These are phyloP conservation scores for Kwoniella dendrophila DNA, from an alignment of 768 basidiomycete genomes.

Conservation along the genomic window DNA sequence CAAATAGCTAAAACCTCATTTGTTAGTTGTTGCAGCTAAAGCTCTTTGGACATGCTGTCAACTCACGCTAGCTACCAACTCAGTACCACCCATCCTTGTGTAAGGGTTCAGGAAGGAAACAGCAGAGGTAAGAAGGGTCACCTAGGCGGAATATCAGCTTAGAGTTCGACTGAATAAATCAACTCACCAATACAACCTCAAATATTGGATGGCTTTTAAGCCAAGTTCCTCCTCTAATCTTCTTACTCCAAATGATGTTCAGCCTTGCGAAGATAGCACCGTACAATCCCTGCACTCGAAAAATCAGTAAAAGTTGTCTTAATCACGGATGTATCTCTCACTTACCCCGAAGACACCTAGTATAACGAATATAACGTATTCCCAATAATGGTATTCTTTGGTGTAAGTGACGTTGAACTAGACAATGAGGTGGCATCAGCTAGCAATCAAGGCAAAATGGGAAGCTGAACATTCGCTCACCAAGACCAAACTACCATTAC, in stretches of 20 bases:
- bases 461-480: constrained; percentile 52
- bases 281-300: constrained; percentile 71
- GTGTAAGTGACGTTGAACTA: constrained; percentile 52
- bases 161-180: neutral
- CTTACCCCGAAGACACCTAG: constrained; percentile 87
- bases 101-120: constrained; percentile 86
- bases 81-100: constrained; percentile 91
- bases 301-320: constrained; percentile 9
- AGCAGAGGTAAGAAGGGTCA: constrained; percentile 73
- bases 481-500: constrained; percentile 88
- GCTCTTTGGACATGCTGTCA: neutral
- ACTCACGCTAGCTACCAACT: constrained; percentile 85
- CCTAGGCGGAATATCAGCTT: constrained; percentile 58
- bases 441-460: neutral
- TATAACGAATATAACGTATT: constrained; percentile 79
- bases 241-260: constrained; percentile 83
- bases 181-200: constrained; percentile 77
- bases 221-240: constrained; percentile 81
- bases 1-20: constrained; percentile 58
- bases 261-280: constrained; percentile 78
- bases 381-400: constrained; percentile 90
- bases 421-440: neutral
- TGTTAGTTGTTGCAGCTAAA: neutral
- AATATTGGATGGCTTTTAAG: constrained; percentile 73
- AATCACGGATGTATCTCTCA: too few species aligned